A percentile compares a stretch with the other conserved stretches of the same genome.
These are phyloP conservation scores for Conoideocrella luteorostrata DNA, from an alignment of 2,329 filamentous ascomycete species.

Conservation along the genomic window DNA sequence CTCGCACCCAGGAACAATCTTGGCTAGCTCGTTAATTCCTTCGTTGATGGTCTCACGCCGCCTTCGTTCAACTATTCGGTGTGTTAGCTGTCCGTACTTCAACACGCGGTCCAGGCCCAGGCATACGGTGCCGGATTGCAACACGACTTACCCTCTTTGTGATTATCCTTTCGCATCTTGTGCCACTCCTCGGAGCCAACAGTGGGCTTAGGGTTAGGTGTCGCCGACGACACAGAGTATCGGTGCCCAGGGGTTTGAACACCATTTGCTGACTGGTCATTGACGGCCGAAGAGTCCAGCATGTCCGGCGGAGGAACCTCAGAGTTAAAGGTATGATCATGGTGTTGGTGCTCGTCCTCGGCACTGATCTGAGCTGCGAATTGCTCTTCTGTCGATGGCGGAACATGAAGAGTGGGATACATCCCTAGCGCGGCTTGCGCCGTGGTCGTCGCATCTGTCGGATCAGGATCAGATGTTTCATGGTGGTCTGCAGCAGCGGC, in stretches of 20 bases:
- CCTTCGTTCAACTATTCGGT: constrained; percentile 73
- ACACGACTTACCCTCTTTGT: constrained; percentile 80
- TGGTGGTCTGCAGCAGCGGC: constrained; percentile 41
- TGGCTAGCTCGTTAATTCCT: constrained; percentile 95
- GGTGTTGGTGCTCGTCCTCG: constrained; percentile 24
- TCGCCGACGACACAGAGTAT: constrained; percentile 32
- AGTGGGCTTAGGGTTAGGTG: constrained; percentile 62
- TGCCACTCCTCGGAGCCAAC: constrained; percentile 99
- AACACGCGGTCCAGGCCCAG: too few species aligned
- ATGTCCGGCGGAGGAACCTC: constrained; percentile 26
- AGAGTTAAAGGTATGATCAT: constrained; percentile 26
- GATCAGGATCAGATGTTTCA: constrained; percentile 43
- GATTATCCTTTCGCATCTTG: constrained; percentile 92
- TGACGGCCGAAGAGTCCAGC: constrained; percentile 14
- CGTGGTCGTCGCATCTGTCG: constrained; percentile 50
- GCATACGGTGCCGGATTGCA: too few species aligned
- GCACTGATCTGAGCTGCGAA: constrained; percentile 46
- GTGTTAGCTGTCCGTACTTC: constrained; percentile 18
- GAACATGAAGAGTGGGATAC: constrained; percentile 54
- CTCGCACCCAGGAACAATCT: constrained; percentile 95
- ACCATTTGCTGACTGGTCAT: constrained; percentile 32
- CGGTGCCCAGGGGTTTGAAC: constrained; percentile 23
- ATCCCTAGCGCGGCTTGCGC: constrained; percentile 54
- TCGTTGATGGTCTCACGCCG: constrained; percentile 98
- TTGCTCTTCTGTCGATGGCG: constrained; percentile 51